Base-by-base conservation (phyloP, 176 grass and related monocot genomes). In the Bonia amplexicaulis region DNA sequence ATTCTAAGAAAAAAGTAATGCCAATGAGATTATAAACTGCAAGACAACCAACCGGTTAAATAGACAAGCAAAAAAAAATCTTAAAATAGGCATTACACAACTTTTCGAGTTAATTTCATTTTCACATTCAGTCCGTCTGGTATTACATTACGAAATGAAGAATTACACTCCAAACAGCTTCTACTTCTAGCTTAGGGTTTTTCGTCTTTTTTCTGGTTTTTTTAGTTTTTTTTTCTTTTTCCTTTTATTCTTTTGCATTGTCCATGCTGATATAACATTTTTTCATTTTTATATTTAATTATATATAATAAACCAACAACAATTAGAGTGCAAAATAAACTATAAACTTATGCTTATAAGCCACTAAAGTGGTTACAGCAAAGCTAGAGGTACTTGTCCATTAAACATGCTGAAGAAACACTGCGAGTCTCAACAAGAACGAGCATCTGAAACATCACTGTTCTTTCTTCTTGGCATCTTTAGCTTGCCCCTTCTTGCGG, bases 401-500 rank as follows among this genome's bases (percentile, higher is more conserved):
- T 63, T 73, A 62, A 46, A 76, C 70, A 75, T 75, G 14, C 40
- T 63, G 59, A 84, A 81, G 69, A 85, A 70, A 78, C 59, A 35
- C 23, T 55, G 20, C 3, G 47, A 65, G 31, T 72, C 79, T 63
- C 40, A 78, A 74, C 40, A 68, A 80, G 10, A 74, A 47, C 60
- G 12, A 80, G 22, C 54, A 76, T 63, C 45, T 81, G 55, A 89
- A 85, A 51, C 61, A 84, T 89, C 84, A 94, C 74, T 91, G 81
- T 1, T 8, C 75, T 80, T 94, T 94, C 84, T 92, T 97, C 74
- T 77, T 85, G 51, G 88, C 78, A 61, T 94, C 92, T 65, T 94
- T 97, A 27, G 85, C 82, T 45, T 85, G 90, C 49, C 94, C 94
- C 69, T 89, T 91, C 81, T 91, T 94, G 76, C 92, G 92, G 78